These are phyloP conservation scores for Wilcoxina mikolae DNA, from an alignment of 495 filamentous ascomycete genomes.

Conservation along the genomic window DNA sequence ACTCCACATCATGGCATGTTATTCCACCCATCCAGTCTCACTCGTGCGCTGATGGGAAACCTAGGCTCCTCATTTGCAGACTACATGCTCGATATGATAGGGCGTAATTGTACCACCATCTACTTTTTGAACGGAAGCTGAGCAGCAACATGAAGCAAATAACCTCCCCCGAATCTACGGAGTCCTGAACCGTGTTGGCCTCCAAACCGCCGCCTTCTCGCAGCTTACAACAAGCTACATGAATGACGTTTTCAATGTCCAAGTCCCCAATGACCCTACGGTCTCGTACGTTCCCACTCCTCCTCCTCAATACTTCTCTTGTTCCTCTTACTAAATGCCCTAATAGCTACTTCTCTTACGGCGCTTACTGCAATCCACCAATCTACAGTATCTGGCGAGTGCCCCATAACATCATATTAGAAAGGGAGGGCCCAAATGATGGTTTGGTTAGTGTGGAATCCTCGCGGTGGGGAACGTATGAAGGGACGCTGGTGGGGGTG, in stretches of 20 bases:
- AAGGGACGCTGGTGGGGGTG: constrained; percentile 75
- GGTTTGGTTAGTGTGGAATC: constrained; percentile 82
- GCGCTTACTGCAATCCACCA: constrained; percentile 53
- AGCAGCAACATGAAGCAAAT: constrained; percentile 24
- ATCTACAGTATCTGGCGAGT: constrained; percentile 60
- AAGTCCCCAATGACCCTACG: constrained; percentile 53
- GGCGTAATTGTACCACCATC: constrained; percentile 30
- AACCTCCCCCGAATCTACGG: constrained; percentile 55
- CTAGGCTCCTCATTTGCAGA: constrained; percentile 72
- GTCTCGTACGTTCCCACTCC: constrained; percentile 38
- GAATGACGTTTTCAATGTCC: constrained; percentile 65
- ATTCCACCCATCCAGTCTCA: background rate
- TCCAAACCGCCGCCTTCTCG: constrained; percentile 69
- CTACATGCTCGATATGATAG: constrained; percentile 60
- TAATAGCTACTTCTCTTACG: constrained; percentile 73
- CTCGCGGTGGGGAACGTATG: constrained; percentile 78
- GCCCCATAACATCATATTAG: constrained; percentile 54
- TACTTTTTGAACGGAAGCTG: background rate
- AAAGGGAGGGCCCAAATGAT: constrained; percentile 72
- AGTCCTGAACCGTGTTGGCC: constrained; percentile 46
- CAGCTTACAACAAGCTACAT: constrained; percentile 78
- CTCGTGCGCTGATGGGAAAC: background rate
- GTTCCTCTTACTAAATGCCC: background rate
- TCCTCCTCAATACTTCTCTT: background rate
- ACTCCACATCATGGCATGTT: constrained; percentile 63